Percentiles rank a stretch among this genome's conserved stretches.
These are phyloP conservation scores for Entonaema liquescens DNA, from an alignment of 495 filamentous ascomycete genomes.

Conservation along the genomic window DNA sequence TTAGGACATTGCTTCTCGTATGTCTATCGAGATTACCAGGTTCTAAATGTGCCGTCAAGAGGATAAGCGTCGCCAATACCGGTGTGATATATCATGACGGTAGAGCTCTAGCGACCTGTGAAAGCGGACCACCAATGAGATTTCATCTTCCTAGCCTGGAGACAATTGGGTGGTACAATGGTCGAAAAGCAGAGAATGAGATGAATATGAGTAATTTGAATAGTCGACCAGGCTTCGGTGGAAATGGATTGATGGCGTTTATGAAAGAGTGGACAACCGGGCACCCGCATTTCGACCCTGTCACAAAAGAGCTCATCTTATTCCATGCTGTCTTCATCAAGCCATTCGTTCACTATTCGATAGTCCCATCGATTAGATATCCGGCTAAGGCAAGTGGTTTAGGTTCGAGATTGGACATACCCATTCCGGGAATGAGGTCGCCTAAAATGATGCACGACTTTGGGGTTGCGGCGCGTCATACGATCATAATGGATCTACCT, in stretches of 20 bases:
- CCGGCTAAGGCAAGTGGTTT: conserved; percentile 22
- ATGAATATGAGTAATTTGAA: background rate
- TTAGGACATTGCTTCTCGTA: conserved; percentile 62
- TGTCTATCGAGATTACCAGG: conserved; percentile 63
- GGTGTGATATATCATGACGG: conserved; percentile 70
- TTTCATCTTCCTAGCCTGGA: conserved; percentile 66
- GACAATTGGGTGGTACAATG: conserved; percentile 74
- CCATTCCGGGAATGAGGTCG: conserved; percentile 63
- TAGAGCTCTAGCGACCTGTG: conserved; percentile 70
- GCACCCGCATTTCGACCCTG: conserved; percentile 69
- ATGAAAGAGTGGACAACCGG: conserved; percentile 74
- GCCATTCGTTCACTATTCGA: conserved; percentile 72
- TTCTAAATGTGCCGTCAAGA: conserved; percentile 62
- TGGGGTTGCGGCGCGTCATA: conserved; percentile 66
- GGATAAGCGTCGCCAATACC: conserved; percentile 73
- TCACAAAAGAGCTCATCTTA: conserved; percentile 67
- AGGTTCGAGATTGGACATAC: conserved; percentile 21
- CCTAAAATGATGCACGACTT: conserved; percentile 79
- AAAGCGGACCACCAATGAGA: conserved; percentile 72
- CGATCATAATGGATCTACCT: conserved; percentile 72
- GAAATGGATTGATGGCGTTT: conserved; percentile 60
- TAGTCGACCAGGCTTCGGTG: conserved; percentile 59
- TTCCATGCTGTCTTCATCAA: conserved; percentile 67
- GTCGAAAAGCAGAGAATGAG: conserved; percentile 60
- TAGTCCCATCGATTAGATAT: conserved; percentile 53